Evolutionary conservation across 163 green algal genomes (phyloP), one percentile per base, ranked within the genome.

Genomic region (Prototheca stagnorum): DNA sequence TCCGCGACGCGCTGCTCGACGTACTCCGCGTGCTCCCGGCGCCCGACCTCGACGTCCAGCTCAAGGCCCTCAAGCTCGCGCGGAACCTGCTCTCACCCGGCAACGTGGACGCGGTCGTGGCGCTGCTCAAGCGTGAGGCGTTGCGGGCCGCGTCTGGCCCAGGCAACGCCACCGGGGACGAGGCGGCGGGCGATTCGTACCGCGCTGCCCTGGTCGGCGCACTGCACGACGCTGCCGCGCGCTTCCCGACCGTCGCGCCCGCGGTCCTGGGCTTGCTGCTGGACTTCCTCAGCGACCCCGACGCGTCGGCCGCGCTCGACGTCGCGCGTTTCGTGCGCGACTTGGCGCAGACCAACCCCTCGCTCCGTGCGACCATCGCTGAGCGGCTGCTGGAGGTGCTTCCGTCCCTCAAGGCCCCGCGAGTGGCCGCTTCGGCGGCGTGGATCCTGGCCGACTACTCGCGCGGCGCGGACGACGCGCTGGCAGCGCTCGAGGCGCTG

Each of bases 371-470:
- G 17, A 61, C 58, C 34, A 78, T 93, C 51, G 53, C 93, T 21
- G 69, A 83, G 61, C 70, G 79, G 8, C 67, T 93, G 56, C 57
- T 81, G 28, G 81, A 91, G 54, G 80, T 61, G 11, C 88, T 93
- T 61, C 69, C 63, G 20, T 57, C 85, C 58, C 85, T 95, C 34
- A 65, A 79, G 19, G 81, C 81, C 20, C 77, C 74, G 16, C 80
- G 90, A 9, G 90, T 98, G 41, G 82, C 70, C 50, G 70, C 74
- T 34, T 92, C 77, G 49, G 77, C 75, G 14, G 72, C 97, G 40
- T 99, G 91, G 91, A 92, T 97, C 49, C 73, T 95, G 25, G 78
- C 77, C 23, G 91, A 98, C 72, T 97, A 92, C 73, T 88, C 68
- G 54, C 51, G 53, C 25, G 75, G 68, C 26, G 40, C 65, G 39